These are phyloP conservation scores for Cylindrodendrum hubeiense DNA, from an alignment of 2,329 filamentous ascomycete genomes.

Conservation along the genomic window DNA sequence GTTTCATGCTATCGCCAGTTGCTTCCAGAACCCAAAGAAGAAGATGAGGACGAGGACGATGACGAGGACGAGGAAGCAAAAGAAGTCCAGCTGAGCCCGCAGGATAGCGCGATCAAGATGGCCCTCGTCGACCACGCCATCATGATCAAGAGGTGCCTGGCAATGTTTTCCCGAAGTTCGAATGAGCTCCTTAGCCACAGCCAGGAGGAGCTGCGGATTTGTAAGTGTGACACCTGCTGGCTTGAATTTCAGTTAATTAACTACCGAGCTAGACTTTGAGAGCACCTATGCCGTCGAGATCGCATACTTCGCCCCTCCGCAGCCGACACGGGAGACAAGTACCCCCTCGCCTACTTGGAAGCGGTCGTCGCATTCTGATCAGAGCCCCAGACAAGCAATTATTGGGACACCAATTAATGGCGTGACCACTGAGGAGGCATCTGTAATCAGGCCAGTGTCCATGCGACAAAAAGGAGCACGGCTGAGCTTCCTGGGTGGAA, in stretches of 20 bases:
- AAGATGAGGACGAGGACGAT: slow-evolving; percentile 53
- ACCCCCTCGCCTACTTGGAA: slow-evolving; percentile 60
- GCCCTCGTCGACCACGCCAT: slow-evolving; percentile 91
- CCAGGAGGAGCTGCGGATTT: slow-evolving; percentile 71
- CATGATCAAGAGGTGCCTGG: slow-evolving; percentile 85
- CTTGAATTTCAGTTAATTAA: slow-evolving; percentile 30
- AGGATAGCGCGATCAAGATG: slow-evolving; percentile 85
- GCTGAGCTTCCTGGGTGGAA: slow-evolving; percentile 69
- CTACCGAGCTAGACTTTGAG: slow-evolving; percentile 66
- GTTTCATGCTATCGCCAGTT: slow-evolving; percentile 83
- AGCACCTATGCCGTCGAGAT: slow-evolving; percentile 75
- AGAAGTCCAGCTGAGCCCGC: slow-evolving; percentile 64
- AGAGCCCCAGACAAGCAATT: slow-evolving; percentile 48
- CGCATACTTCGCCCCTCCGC: slow-evolving; percentile 68
- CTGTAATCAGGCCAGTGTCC: slow-evolving; percentile 64
- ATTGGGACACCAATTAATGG: slow-evolving; percentile 51
- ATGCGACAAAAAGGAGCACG: slow-evolving; percentile 65
- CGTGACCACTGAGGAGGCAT: slow-evolving; percentile 61
- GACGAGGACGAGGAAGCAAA: slow-evolving; percentile 55
- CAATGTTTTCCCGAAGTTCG: slow-evolving; percentile 73
- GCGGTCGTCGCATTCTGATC: slow-evolving; percentile 61
- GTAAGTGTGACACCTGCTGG: slow-evolving; percentile 61
- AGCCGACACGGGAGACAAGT: slow-evolving; percentile 56
- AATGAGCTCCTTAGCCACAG: slow-evolving; percentile 69
- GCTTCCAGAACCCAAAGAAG: slow-evolving; percentile 66